Conservation (phyloP, 2,329 filamentous ascomycete species). For the Pseudogymnoascus sp. region DNA sequence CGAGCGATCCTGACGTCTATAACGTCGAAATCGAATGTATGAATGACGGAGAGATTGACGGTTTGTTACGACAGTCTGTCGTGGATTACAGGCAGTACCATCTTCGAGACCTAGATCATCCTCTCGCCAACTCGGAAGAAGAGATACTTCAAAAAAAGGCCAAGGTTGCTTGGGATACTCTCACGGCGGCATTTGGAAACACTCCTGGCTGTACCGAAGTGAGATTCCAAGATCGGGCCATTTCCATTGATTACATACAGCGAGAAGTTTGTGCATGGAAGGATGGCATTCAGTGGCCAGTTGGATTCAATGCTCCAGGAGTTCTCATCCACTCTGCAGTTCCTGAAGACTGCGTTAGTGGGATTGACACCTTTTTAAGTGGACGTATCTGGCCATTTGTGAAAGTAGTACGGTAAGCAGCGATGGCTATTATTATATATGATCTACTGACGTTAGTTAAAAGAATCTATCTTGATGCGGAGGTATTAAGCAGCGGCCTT, state of each 20-base stretch:
- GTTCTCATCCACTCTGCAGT: conserved; percentile 6
- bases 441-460: not conserved
- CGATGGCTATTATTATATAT: not conserved
- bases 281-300: conserved; percentile 12
- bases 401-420: conserved; percentile 13
- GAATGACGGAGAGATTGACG: conserved; percentile 12
- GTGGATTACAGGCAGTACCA: conserved; percentile 13
- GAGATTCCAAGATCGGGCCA: conserved; percentile 3
- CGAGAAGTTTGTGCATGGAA: conserved; percentile 12
- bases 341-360: not conserved
- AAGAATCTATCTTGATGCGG: conserved; percentile 13
- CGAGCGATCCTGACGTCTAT: conserved; percentile 10
- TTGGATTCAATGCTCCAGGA: conserved; percentile 7
- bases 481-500: conserved; percentile 13
- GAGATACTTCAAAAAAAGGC: conserved; percentile 10
- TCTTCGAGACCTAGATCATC: conserved; percentile 7
- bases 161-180: conserved; percentile 13
- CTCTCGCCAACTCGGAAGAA: not conserved
- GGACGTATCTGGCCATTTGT: conserved; percentile 14
- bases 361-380: conserved; percentile 10
- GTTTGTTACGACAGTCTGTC: conserved; percentile 13
- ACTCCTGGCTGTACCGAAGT: conserved; percentile 8
- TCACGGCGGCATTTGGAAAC: conserved; percentile 11
- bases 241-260: conserved; percentile 10
- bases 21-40: conserved; percentile 15